phyloP scores from a whole-genome alignment of 2,329 filamentous ascomycete genomes.

The Aulographum hederae region DNA sequence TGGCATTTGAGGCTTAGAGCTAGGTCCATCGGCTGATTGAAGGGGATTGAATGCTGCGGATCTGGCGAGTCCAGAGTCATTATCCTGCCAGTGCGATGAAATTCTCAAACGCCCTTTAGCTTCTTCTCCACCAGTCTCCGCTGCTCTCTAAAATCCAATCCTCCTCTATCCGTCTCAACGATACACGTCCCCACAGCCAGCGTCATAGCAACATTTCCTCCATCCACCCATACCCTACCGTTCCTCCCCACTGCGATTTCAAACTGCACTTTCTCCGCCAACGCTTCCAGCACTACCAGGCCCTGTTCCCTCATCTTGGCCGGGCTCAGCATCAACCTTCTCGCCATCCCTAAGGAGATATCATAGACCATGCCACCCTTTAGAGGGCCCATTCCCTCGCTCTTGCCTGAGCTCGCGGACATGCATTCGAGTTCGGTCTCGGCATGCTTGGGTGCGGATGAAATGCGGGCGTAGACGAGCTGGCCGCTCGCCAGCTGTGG shows the following conservation, averaged over 20 bases:
- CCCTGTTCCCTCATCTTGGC: constrained; percentile 28
- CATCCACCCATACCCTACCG: constrained; percentile 81
- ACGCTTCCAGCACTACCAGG: constrained; percentile 58
- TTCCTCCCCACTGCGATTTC: constrained; percentile 90
- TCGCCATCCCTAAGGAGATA: constrained; percentile 65
- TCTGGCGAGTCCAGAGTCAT: too few relatives aligned
- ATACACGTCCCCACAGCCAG: constrained; percentile 65
- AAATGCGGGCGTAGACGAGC: constrained; percentile 76
- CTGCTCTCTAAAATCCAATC: constrained; percentile 45
- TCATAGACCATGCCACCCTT: constrained; percentile 73
- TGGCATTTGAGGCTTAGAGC: too few relatives aligned
- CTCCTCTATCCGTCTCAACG: constrained; percentile 54
- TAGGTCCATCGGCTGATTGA: too few relatives aligned
- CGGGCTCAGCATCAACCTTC: constrained; percentile 44
- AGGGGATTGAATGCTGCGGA: too few relatives aligned
- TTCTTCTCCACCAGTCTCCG: constrained; percentile 50
- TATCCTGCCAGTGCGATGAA: constrained; percentile 1
- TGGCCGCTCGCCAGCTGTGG: constrained; percentile 58
- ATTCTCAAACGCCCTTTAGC: constrained; percentile 36
- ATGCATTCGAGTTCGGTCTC: constrained; percentile 86
- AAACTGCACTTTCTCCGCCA: constrained; percentile 70
- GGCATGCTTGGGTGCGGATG: constrained; percentile 60
- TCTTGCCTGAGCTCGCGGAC: constrained; percentile 67
- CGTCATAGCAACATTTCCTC: constrained; percentile 52
- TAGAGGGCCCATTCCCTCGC: constrained; percentile 71